Conservation (phyloP, 192 early-diverging fungal genomes). For the Rhizophagus clarus region DNA sequence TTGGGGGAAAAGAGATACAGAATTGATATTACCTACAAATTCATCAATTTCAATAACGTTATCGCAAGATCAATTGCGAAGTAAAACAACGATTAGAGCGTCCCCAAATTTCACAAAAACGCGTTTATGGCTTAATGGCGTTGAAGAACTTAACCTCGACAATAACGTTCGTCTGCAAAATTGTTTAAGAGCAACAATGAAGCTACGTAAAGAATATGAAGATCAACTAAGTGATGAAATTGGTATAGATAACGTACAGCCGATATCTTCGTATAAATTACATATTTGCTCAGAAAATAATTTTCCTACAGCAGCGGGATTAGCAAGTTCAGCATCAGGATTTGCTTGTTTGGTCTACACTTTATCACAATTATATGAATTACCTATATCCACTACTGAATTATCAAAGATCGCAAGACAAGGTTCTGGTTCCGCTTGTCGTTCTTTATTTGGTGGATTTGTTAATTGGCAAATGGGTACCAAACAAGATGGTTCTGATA, state of each 20-base stretch:
- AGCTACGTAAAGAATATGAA: conserved; percentile 73
- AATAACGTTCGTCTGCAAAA: conserved; percentile 83
- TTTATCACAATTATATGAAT: conserved; percentile 71
- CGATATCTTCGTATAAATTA: conserved; percentile 67
- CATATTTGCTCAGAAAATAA: conserved; percentile 98
- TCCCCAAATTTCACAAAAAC: conserved; percentile 64
- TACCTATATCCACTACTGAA: conserved; percentile 71
- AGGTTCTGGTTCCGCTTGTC: conserved; percentile 97
- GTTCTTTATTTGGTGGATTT: conserved; percentile 96
- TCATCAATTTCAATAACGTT: conserved; percentile 96
- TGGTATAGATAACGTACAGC: conserved; percentile 41
- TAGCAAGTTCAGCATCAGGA: conserved; percentile 96
- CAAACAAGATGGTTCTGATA: conserved; percentile 79
- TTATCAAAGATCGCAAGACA: conserved; percentile 90
- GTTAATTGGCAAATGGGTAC: conserved; percentile 96
- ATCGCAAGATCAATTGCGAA: conserved; percentile 93
- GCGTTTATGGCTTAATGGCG: conserved; percentile 95
- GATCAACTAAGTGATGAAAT: conserved; percentile 32
- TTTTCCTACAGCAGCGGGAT: conserved; percentile 98
- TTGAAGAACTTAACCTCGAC: conserved; percentile 75
- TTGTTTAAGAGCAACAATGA: conserved; percentile 78
- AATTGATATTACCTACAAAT: conserved; percentile 95
- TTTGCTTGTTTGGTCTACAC: conserved; percentile 92
- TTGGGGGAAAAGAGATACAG: conserved; percentile 95
- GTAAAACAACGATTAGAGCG: conserved; percentile 87